Conservation (phyloP, 2,329 filamentous ascomycete species). For the Thelonectria discophora region DNA sequence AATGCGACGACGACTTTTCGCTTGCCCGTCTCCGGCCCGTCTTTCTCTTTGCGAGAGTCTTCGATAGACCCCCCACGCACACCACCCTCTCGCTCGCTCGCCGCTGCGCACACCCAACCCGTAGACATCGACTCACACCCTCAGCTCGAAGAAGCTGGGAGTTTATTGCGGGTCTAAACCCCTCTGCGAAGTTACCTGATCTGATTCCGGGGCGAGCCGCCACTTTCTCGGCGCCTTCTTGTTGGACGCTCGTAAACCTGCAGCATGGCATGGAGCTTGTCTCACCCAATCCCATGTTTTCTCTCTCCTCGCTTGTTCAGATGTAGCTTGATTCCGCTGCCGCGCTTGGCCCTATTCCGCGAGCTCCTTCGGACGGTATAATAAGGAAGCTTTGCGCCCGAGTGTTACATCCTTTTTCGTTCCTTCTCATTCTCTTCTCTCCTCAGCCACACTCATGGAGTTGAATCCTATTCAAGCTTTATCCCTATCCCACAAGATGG, state of each 20-base stretch:
- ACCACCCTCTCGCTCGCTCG: constrained; percentile 39
- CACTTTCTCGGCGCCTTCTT: constrained; percentile 25
- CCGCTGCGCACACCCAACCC: constrained; percentile 29
- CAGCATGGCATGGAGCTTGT: constrained; percentile 27
- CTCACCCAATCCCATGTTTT: constrained; percentile 34
- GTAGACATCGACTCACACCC: constrained; percentile 35
- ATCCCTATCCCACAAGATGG: constrained; percentile 21
- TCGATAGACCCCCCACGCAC: constrained; percentile 35
- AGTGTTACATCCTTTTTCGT: constrained; percentile 12
- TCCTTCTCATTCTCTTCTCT: constrained; percentile 20
- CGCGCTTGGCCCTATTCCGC: constrained; percentile 18
- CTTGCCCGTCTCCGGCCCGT: constrained; percentile 29
- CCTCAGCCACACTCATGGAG: constrained; percentile 39
- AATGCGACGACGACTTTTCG: constrained; percentile 11
- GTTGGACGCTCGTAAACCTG: constrained; percentile 33
- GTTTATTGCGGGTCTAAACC: constrained; percentile 28
- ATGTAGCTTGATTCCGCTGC: constrained; percentile 18
- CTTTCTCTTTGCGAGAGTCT: constrained; percentile 32
- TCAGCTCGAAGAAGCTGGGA: constrained; percentile 19
- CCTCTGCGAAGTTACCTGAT: constrained; percentile 32
- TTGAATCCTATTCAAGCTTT: constrained; percentile 28
- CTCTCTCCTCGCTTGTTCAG: constrained; percentile 23
- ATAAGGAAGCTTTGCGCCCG: constrained; percentile 37
- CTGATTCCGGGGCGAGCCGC: constrained; percentile 33
- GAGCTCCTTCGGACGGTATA: constrained; percentile 19